Evolutionary conservation across 2,329 filamentous ascomycete genomes (phyloP), one percentile per base, ranked within the genome.

Genomic region (Penicillium occitanis): DNA sequence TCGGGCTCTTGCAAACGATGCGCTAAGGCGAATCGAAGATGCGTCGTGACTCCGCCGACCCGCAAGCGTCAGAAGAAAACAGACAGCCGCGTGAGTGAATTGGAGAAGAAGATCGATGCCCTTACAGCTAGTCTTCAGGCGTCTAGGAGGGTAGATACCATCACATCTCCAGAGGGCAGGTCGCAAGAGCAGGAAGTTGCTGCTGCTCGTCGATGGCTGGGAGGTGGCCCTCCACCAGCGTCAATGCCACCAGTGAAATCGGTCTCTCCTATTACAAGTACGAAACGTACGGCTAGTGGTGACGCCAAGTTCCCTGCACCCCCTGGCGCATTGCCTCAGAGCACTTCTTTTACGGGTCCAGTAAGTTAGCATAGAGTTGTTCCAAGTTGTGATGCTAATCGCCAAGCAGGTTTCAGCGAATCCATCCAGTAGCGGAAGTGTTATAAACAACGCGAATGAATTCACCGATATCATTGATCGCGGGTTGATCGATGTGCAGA

Each of bases 71-170:
- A 94, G 81, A 96, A 94, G 83, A 96, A 96, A 83, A 93, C 91
- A 63, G 93, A 96, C 76, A 94, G 88, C 70, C 86, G 92, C 61
- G 93, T 97, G 13, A 90, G 92, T 8, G 93, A 97, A 81, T 83
- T 97, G 61, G 93, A 97, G 82, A 92, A 90, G 83, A 96, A 96
- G 81, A 94, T 97, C 69, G 92, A 97, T 81, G 91, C 90, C 8
- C 77, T 97, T 75, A 96, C 91, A 7, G 91, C 92, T 6, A 92
- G 88, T 42, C 76, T 97, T 69, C 89, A 92, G 55, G 87, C 90
- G 1, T 76, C 77, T 10, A 75, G 77, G 61, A 72, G 72, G 5
- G 63, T 68, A 19, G 70, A 74, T 57, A 19, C 70, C 11, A 62
- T 65, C 37, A 13, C 42, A 44, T 13, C 51, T 66, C 14, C 68